A percentile compares a stretch with the other conserved stretches of the same genome.
These are phyloP conservation scores for Fomitopsis schrenkii DNA, from an alignment of 1,284 basidiomycete genomes.

Conservation along the genomic window DNA sequence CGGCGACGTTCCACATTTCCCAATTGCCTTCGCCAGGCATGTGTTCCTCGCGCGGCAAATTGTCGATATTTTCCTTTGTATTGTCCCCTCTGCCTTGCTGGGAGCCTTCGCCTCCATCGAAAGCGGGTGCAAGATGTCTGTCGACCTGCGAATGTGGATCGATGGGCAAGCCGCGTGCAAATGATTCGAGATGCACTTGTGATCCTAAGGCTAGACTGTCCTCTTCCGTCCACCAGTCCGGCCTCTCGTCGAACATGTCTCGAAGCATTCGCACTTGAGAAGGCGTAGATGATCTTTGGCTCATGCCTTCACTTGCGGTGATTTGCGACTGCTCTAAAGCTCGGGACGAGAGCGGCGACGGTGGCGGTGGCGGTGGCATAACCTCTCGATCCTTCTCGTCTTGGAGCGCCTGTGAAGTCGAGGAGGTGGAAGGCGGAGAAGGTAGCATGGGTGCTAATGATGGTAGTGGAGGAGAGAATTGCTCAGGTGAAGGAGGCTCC, in stretches of 20 bases:
- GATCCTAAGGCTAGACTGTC: not conserved
- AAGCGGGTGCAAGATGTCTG: not conserved
- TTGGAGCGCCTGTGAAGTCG: slow-evolving; percentile 16
- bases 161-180: not conserved
- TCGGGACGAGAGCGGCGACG: not conserved
- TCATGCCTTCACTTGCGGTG: not conserved
- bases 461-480: not conserved
- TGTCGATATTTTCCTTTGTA: not conserved
- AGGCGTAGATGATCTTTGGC: not conserved
- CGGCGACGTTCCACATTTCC: slow-evolving; percentile 3
- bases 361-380: not conserved
- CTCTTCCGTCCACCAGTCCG: not conserved
- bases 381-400: not conserved
- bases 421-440: slow-evolving; percentile 24
- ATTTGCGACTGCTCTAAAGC: not conserved
- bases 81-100: too few relatives aligned
- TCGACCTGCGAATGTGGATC: not conserved
- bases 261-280: not conserved
- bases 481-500: not conserved
- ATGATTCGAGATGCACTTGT: not conserved
- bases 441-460: not conserved
- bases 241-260: not conserved
- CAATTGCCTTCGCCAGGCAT: not conserved
- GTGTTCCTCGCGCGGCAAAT: too few relatives aligned
- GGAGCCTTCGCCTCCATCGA: not conserved